Evolutionary conservation across 345 rosid genomes (phyloP).

Genomic region (Lepidium aucheri): DNA sequence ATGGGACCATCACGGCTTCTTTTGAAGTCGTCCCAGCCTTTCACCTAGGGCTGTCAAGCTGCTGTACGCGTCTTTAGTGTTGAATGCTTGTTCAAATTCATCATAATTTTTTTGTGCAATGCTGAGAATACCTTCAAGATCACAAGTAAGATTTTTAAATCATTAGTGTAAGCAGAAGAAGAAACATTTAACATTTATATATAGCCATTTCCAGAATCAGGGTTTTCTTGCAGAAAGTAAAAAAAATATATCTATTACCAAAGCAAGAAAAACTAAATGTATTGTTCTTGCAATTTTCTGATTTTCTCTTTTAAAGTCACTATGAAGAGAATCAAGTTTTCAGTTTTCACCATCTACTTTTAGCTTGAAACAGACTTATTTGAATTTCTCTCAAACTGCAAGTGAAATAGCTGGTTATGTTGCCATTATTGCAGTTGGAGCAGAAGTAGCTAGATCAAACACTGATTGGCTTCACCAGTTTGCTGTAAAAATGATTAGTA

Average conservation of each 20-base stretch:
- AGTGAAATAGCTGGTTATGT: no score
- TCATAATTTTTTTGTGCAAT: conserved; percentile 53
- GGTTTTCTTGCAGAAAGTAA: conserved; percentile 63
- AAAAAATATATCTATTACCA: background rate
- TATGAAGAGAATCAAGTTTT: background rate
- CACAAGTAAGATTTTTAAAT: background rate
- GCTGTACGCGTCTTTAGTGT: conserved; percentile 30
- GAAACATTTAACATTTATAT: background rate
- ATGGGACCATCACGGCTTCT: conserved; percentile 29
- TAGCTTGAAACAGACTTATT: background rate
- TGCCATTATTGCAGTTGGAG: no score
- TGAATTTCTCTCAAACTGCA: no score
- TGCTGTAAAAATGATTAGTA: no score
- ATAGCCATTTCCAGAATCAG: conserved; percentile 84
- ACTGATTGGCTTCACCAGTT: no score
- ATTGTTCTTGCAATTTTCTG: background rate
- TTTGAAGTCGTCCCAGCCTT: conserved; percentile 35
- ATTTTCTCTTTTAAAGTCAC: background rate
- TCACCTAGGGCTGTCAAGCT: conserved; percentile 30
- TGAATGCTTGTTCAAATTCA: conserved; percentile 23
- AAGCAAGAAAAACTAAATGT: background rate
- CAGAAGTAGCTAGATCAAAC: no score
- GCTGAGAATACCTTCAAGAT: conserved; percentile 58
- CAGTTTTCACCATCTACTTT: background rate
- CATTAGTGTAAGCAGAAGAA: background rate